Evolutionary conservation across 1,139 yeast species (phyloP).

Genomic region (Yamadazyma pseudoaaseri): DNA sequence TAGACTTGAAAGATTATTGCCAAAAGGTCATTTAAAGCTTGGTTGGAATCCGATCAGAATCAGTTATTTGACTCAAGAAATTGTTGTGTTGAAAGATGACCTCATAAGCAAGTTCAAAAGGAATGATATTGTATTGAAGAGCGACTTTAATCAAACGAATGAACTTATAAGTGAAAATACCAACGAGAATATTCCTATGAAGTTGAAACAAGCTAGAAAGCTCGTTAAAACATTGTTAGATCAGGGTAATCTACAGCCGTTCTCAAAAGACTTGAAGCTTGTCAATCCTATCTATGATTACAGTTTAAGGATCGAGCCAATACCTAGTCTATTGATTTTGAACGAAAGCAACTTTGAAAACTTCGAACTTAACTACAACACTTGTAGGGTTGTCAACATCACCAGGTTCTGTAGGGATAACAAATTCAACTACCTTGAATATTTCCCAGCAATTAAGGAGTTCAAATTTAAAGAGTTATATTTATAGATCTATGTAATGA

Average conservation of each 20-base stretch:
- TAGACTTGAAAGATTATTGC: constrained; percentile 62
- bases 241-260: constrained; percentile 88
- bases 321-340: constrained; percentile 68
- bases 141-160: constrained; percentile 27
- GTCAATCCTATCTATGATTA: constrained; percentile 71
- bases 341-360: constrained; percentile 69
- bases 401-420: constrained; percentile 51
- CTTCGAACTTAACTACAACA: constrained; percentile 77
- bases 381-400: constrained; percentile 77
- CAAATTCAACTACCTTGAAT: constrained; percentile 67
- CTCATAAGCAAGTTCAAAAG: constrained; percentile 67
- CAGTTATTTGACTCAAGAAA: constrained; percentile 79
- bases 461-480: constrained; percentile 49
- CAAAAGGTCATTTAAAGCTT: constrained; percentile 49
- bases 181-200: constrained; percentile 26
- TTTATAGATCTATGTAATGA: constrained; percentile 16
- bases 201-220: constrained; percentile 66
- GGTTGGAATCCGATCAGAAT: constrained; percentile 82
- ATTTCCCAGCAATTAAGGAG: constrained; percentile 56
- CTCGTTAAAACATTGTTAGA: constrained; percentile 77
- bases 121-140: constrained; percentile 59
- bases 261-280: constrained; percentile 58
- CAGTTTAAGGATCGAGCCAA: constrained; percentile 67
- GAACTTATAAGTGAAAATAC: constrained; percentile 18
- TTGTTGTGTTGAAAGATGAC: constrained; percentile 73